These are phyloP conservation scores for Dujonia santamariae DNA, from an alignment of 1,139 yeast genomes.

Conservation along the genomic window DNA sequence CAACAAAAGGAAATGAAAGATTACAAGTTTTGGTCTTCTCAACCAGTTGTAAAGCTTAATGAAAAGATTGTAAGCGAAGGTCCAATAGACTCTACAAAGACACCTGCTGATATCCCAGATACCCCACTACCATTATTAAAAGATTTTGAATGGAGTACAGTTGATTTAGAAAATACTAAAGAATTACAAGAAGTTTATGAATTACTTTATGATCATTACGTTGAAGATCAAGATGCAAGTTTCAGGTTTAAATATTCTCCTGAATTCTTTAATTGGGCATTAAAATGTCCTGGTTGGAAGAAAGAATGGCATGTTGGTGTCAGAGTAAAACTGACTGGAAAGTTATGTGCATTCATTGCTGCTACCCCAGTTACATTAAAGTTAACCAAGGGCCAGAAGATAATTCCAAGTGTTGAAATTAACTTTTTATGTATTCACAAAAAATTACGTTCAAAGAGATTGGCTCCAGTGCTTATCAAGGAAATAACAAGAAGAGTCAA, in stretches of 20 bases:
- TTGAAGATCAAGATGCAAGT: constrained; percentile 89
- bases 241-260: constrained; percentile 88
- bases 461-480: constrained; percentile 90
- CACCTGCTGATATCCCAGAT: constrained; percentile 67
- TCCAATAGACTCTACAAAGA: constrained; percentile 69
- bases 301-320: constrained; percentile 94
- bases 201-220: constrained; percentile 82
- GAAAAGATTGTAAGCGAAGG: constrained; percentile 71
- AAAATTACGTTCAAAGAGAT: constrained; percentile 85
- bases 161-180: constrained; percentile 58
- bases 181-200: constrained; percentile 75
- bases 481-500: constrained; percentile 95
- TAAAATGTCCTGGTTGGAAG: constrained; percentile 91
- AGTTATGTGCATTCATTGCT: constrained; percentile 86
- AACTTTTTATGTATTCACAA: constrained; percentile 94
- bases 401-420: constrained; percentile 75
- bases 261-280: constrained; percentile 87
- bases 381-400: constrained; percentile 49
- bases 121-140: constrained; percentile 67
- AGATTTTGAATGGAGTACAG: constrained; percentile 86
- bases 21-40: constrained; percentile 97
- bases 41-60: constrained; percentile 83
- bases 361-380: constrained; percentile 79
- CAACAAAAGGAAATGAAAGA: constrained; percentile 75
- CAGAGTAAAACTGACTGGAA: constrained; percentile 70